Evolutionary conservation across 1,284 basidiomycete genomes (phyloP).

Genomic region (Gymnopus androsaceus): DNA sequence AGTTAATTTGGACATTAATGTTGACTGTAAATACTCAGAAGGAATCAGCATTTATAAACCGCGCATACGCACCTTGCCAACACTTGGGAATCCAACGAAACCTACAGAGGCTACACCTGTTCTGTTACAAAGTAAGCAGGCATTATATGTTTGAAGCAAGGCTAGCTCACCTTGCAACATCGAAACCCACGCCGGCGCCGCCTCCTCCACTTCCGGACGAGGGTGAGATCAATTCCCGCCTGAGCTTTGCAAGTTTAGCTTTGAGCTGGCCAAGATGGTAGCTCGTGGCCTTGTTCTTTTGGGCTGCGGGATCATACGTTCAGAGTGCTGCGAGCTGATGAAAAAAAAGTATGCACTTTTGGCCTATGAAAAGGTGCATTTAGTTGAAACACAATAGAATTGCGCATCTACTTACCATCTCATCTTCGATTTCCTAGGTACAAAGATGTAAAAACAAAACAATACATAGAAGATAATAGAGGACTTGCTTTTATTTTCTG

Average conservation of each 20-base stretch:
- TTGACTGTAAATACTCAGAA: constrained; percentile 64
- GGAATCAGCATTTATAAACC: constrained; percentile 17
- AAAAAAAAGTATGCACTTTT: constrained; percentile 48
- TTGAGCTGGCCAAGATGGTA: constrained; percentile 97
- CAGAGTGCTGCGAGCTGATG: constrained; percentile 12
- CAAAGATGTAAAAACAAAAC: constrained; percentile 13
- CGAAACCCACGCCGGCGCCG: constrained; percentile 86
- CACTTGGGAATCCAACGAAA: constrained; percentile 89
- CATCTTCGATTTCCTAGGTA: constrained; percentile 88
- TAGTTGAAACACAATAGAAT: constrained; percentile 7
- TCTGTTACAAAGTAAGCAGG: constrained; percentile 34
- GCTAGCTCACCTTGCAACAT: constrained; percentile 78
- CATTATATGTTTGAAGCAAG: constrained; percentile 2
- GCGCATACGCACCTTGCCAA: constrained; percentile 69
- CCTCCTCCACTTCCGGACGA: constrained; percentile 82
- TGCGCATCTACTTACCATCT: constrained; percentile 69
- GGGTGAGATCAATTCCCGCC: constrained; percentile 90
- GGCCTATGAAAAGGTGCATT: constrained; percentile 38
- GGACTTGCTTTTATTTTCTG: constrained; percentile 82
- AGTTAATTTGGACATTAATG: constrained; percentile 96
- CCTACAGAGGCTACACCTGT: constrained; percentile 97
- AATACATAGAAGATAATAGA: constrained; percentile 22
- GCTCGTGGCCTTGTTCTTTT: constrained; percentile 97
- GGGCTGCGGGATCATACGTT: constrained; percentile 50
- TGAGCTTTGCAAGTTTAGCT: constrained; percentile 96